A percentile compares a stretch with the other conserved stretches of the same genome.
Conservation (phyloP, 2,329 filamentous ascomycete genomes). For the Pseudocercospora macadamiae region DNA sequence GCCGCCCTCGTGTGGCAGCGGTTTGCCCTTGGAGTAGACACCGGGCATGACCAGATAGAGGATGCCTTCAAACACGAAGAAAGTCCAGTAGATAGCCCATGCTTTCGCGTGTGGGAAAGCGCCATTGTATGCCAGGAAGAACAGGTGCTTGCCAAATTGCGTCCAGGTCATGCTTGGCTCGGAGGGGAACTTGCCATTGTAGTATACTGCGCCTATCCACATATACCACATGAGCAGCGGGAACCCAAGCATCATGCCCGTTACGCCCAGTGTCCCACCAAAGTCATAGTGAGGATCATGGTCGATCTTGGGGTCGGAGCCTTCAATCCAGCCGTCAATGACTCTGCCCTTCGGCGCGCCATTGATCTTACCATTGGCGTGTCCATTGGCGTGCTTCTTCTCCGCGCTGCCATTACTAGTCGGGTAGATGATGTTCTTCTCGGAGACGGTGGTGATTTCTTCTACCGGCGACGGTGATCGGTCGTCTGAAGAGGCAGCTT, state of each 20-base stretch:
- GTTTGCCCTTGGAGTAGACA: slow-evolving; percentile 84
- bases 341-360: slow-evolving; percentile 42
- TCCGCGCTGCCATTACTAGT: slow-evolving; percentile 8
- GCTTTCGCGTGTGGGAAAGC: slow-evolving; percentile 82
- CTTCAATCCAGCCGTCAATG: slow-evolving; percentile 43
- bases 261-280: slow-evolving; percentile 79
- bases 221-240: slow-evolving; percentile 98
- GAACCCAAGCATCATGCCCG: slow-evolving; percentile 87
- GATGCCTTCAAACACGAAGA: slow-evolving; percentile 80
- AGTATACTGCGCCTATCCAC: slow-evolving; percentile 96
- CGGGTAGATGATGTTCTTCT: slow-evolving; percentile 11
- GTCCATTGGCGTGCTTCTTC: slow-evolving; percentile 37
- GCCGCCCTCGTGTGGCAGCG: slow-evolving; percentile 77
- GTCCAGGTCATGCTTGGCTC: slow-evolving; percentile 52
- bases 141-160: slow-evolving; percentile 74
- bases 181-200: slow-evolving; percentile 77
- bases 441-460: slow-evolving; percentile 23
- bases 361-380: slow-evolving; percentile 42
- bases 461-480: slow-evolving; percentile 41
- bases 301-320: slow-evolving; percentile 46
- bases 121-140: slow-evolving; percentile 73
- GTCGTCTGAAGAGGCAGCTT: slow-evolving; percentile 34
- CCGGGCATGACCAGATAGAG: slow-evolving; percentile 87
- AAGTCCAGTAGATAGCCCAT: slow-evolving; percentile 94
- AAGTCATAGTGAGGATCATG: slow-evolving; percentile 70